phyloP scores from a whole-genome alignment of 306 rosid species.

The Fragaria nilgerrensis region DNA sequence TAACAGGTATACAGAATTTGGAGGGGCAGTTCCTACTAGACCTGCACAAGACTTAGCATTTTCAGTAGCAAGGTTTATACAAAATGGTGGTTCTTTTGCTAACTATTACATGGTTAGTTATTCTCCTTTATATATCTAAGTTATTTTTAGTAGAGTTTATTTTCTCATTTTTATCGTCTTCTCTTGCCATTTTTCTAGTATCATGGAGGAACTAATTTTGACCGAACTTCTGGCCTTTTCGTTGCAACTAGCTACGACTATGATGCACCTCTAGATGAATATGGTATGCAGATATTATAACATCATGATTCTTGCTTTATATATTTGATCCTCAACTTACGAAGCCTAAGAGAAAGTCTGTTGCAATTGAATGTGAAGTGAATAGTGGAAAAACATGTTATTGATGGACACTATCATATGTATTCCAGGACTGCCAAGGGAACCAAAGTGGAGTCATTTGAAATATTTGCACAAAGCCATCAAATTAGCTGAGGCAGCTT shows the following conservation, averaged over 20 bases:
- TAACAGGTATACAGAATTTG: conserved; percentile 81
- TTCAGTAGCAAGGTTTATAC: conserved; percentile 78
- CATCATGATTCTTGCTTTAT: background rate
- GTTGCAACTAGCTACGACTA: conserved; percentile 89
- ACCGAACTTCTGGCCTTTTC: conserved; percentile 73
- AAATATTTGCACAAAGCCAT: conserved; percentile 83
- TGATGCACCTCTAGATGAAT: conserved; percentile 92
- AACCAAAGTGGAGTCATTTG: conserved; percentile 95
- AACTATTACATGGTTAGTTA: conserved; percentile 79
- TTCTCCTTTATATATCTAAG: background rate
- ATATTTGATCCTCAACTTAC: background rate
- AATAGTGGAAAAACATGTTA: background rate
- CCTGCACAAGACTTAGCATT: conserved; percentile 86
- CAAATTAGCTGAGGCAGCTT: conserved; percentile 66
- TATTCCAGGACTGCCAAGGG: conserved; percentile 59
- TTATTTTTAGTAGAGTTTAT: background rate
- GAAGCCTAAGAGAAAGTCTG: background rate
- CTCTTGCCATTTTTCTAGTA: conserved; percentile 47
- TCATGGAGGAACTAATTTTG: conserved; percentile 99
- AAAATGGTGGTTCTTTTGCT: conserved; percentile 79
- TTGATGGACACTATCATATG: background rate
- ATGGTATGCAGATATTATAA: conserved; percentile 43
- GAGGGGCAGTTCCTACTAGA: conserved; percentile 74
- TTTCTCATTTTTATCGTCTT: conserved; percentile 2
- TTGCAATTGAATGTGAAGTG: background rate